Base-by-base conservation (phyloP, 2,329 filamentous ascomycete genomes). In the Ceratocystis cacaofunesta region DNA sequence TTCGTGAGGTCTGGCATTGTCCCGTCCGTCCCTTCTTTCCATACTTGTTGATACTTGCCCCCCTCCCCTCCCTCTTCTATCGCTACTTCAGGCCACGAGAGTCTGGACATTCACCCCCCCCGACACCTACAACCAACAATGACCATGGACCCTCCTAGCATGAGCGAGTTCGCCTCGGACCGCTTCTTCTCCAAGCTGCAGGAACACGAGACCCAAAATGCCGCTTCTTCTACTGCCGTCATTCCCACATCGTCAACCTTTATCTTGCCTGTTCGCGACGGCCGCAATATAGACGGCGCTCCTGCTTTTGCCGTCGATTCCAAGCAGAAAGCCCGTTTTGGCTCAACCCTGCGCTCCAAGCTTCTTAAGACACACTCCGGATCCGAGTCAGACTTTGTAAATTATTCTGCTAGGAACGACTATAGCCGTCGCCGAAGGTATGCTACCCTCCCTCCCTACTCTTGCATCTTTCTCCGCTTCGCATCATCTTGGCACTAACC, bases 91-190 rank as follows among this genome's bases (percentile, higher is more conserved):
- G 65, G 62, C 61, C 61, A 61, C 63, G 57, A 58, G 60, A 63
- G 62, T 64, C 62, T 65, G 62, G 55, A 63, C 60, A 61, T 60
- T 5, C 62, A 36, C 22, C 22, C 12, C 36, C 12, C 58, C 25
- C 25, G 30, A 1, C 61, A 61, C 46, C 19, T 25, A 8, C 44
- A 36, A 12, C 36, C 32, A 3, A 50, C 28, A 2, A 48, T 30
- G 55, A 62, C 74, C 71, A 85, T 85, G 82, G 84, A 86, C 69
- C 82, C 81, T 71, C 78, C 80, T 70, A 83, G 85, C 69, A 78
- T 84, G 68, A 85, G 84, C 68, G 84, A 87, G 73, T 87, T 87
- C 74, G 84, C 83, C 68, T 87, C 84, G 57, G 78, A 82, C 73
- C 81, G 81, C 69, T 87, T 85, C 71, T 83, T 85, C 69, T 79